Evolutionary conservation across 2,329 filamentous ascomycete genomes (phyloP), one percentile per base, ranked within the genome.

Genomic region (Colletotrichum sp.): DNA sequence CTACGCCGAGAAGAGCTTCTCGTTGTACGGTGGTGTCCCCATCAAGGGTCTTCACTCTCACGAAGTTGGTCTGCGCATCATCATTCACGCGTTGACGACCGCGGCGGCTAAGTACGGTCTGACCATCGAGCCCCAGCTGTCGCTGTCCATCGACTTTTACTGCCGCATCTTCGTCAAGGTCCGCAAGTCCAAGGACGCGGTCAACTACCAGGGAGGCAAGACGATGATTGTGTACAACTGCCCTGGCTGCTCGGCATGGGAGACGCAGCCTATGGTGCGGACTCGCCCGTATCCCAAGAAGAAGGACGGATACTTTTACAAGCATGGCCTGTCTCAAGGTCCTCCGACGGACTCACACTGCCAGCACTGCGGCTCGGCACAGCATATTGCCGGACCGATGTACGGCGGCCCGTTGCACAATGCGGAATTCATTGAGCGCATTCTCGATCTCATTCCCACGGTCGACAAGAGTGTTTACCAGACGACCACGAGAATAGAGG

Each of bases 131-230:
- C 97, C 97, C 1, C 90, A 98, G 6, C 90, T 99, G 13, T 98
- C 95, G 8, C 90, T 99, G 2, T 98, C 95, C 4, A 98, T 99
- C 77, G 97, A 99, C 84, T 99, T 98, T 84, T 99, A 99, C 82
- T 93, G 94, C 24, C 92, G 98, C 61, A 90, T 98, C 3, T 99
- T 99, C 82, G 93, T 99, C 61, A 92, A 94, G 24, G 90, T 99
- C 43, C 90, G 91, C 76, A 95, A 92, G 79, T 95, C 95, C 6
- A 94, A 96, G 0, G 93, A 93, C 5, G 93, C 95, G 71, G 96
- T 98, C 82, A 99, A 99, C 83, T 96, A 98, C 78, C 89, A 96
- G 24, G 95, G 95, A 4, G 94, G 95, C 43, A 98, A 96, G 84
- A 97, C 94, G 1, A 98, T 99, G 96, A 78, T 98, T 9, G 93